Conservation (phyloP, 805 yeast species). For the Yarrowia osloensis region DNA sequence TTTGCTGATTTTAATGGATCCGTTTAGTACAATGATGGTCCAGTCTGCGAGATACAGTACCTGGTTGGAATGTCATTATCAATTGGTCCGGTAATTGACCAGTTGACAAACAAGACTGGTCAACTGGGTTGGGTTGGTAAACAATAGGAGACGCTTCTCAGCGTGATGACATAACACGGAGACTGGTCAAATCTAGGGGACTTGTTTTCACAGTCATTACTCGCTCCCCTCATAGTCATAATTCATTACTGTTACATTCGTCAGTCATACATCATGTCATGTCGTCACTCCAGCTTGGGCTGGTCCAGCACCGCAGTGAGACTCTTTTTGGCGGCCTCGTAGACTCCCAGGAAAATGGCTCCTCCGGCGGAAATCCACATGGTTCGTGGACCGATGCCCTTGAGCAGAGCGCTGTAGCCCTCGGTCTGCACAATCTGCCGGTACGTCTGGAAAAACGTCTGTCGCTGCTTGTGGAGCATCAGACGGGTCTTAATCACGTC, state of each 20-base stretch:
- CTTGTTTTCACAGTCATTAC: too few species aligned
- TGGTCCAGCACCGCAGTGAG: neutral
- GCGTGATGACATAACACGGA: too few species aligned
- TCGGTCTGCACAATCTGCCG: constrained; percentile 63
- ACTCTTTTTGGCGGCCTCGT: constrained; percentile 54
- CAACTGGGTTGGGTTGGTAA: too few species aligned
- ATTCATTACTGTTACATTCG: constrained; percentile 12
- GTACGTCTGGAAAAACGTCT: constrained; percentile 53
- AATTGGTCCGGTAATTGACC: too few species aligned
- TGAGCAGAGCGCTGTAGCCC: constrained; percentile 69
- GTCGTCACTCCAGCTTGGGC: neutral
- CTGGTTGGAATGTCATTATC: too few species aligned
- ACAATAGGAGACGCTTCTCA: too few species aligned
- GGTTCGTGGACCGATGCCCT: constrained; percentile 93
- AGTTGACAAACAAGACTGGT: too few species aligned
- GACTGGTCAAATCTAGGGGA: too few species aligned
- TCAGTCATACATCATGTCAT: neutral
- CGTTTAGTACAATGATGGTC: too few species aligned
- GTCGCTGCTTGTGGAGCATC: constrained; percentile 65
- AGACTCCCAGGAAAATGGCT: constrained; percentile 92
- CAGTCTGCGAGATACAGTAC: too few species aligned
- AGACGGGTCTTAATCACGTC: constrained; percentile 93
- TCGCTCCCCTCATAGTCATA: constrained; percentile 3
- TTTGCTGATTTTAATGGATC: too few species aligned
- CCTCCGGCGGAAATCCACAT: constrained; percentile 99